A percentile compares a stretch with the other conserved stretches of the same genome.
phyloP scores from a whole-genome alignment of 2,329 filamentous ascomycete species.

The Phaeosphaeriaceae sp. region DNA sequence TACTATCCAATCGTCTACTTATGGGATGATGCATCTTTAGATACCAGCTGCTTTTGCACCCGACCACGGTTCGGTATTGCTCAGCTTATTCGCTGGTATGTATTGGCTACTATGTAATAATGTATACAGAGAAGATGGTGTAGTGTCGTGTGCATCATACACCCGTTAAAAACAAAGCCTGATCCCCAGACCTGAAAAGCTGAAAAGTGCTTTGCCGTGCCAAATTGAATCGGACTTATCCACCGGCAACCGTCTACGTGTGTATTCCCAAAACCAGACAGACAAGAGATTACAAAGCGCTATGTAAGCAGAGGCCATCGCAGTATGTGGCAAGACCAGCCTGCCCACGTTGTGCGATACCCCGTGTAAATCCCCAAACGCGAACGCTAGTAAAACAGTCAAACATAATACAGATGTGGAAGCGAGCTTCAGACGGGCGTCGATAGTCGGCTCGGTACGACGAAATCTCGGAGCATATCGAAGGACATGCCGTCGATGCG shows the following conservation, averaged over 20 bases:
- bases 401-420: background rate
- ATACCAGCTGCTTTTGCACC: no score
- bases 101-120: background rate
- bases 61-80: background rate
- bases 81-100: background rate
- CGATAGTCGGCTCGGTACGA: slow-evolving; percentile 26
- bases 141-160: slow-evolving; percentile 37
- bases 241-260: slow-evolving; percentile 20
- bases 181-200: background rate
- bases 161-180: slow-evolving; percentile 19
- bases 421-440: slow-evolving; percentile 32
- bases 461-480: slow-evolving; percentile 42
- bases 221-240: slow-evolving; percentile 12
- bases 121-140: slow-evolving; percentile 12
- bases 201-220: background rate
- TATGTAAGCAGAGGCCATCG: slow-evolving; percentile 2
- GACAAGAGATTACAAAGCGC: background rate
- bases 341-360: slow-evolving; percentile 18
- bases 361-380: slow-evolving; percentile 18
- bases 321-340: slow-evolving; percentile 34
- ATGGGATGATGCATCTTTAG: no score
- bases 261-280: slow-evolving; percentile 16
- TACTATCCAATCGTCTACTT: no score
- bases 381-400: slow-evolving; percentile 22
- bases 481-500: slow-evolving; percentile 47